Evolutionary conservation across 176 grass and related monocot genomes (phyloP), one percentile per base, ranked within the genome.

Genomic region (Secale cereale): DNA sequence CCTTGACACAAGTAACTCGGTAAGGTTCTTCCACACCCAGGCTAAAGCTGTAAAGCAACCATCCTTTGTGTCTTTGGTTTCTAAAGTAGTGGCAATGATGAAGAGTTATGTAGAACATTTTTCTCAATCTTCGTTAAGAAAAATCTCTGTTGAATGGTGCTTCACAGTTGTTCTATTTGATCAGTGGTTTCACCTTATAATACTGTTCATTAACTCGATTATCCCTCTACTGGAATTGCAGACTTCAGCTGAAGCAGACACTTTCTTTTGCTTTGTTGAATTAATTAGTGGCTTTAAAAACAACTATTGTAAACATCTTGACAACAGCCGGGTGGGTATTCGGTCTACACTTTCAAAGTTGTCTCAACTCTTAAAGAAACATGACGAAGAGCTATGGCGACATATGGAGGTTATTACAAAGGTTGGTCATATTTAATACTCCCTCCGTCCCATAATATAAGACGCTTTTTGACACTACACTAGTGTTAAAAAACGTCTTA

Each of bases 301-400:
- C 37, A 94, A 95, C 76, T 98, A 94, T 48, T 95, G 93, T 74
- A 89, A 91, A 31, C 96, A 98, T 78, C 90, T 98, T 87, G 96
- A 98, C 84, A 92, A 88, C 77, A 98, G 91, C 69, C 81, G 81
- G 71, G 88, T 92, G 9, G 96, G 96, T 63, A 95, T 98, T 72
- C 87, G 89, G 26, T 87, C 96, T 43, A 86, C 84, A 29, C 91
- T 98, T 40, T 92, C 84, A 16, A 85, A 77, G 70, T 91, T 98
- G 16, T 94, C 96, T 86, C 84, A 95, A 41, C 89, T 98, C 39
- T 86, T 98, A 76, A 98, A 95, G 91, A 85, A 74, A 20, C 91
- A 98, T 92, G 96, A 98, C 86, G 90, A 88, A 87, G 96, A 98
- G 60, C 96, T 98, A 41, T 95, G 96, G 96, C 86, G 90, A 25